Percentiles rank a stretch among this genome's conserved stretches.
Evolutionary conservation across 108 stramenopile species (phyloP).

Genomic region (Pseudonitzschia pungens): DNA sequence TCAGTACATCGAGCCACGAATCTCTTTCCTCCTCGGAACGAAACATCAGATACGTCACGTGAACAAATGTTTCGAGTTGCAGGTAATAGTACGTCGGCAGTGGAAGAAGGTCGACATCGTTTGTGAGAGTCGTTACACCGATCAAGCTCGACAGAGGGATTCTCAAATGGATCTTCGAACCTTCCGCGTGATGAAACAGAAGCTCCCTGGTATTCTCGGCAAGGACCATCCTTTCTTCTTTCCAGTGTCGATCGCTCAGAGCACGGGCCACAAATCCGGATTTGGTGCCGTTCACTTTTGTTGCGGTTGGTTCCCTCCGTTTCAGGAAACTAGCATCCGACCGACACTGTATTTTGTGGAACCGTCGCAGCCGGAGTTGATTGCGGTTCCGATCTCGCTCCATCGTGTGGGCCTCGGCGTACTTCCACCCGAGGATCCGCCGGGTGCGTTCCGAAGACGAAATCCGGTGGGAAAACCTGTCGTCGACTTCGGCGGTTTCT

Average conservation of each 20-base stretch:
- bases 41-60: conserved; percentile 63
- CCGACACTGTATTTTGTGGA: conserved; percentile 12
- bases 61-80: conserved; percentile 53
- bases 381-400: conserved; percentile 5
- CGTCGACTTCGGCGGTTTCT: conserved; percentile 17
- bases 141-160: conserved; percentile 39
- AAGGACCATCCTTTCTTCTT: conserved; percentile 55
- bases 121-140: conserved; percentile 25
- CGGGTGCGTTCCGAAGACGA: conserved; percentile 33
- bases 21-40: conserved; percentile 26
- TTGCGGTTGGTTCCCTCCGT: not conserved
- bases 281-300: not conserved
- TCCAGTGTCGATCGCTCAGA: conserved; percentile 65
- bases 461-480: conserved; percentile 41
- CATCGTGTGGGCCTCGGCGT: conserved; percentile 20
- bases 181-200: conserved; percentile 53
- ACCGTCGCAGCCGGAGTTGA: conserved; percentile 1
- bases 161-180: conserved; percentile 35
- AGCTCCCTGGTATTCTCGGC: conserved; percentile 17
- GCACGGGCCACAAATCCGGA: conserved; percentile 56
- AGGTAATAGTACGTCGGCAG: conserved; percentile 45
- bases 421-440: conserved; percentile 32
- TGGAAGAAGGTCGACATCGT: conserved; percentile 24
- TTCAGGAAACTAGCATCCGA: conserved; percentile 29
- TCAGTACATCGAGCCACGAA: conserved; percentile 27